phyloP scores from a whole-genome alignment of 2,329 filamentous ascomycete species.

The Aspergillus viridinutans region DNA sequence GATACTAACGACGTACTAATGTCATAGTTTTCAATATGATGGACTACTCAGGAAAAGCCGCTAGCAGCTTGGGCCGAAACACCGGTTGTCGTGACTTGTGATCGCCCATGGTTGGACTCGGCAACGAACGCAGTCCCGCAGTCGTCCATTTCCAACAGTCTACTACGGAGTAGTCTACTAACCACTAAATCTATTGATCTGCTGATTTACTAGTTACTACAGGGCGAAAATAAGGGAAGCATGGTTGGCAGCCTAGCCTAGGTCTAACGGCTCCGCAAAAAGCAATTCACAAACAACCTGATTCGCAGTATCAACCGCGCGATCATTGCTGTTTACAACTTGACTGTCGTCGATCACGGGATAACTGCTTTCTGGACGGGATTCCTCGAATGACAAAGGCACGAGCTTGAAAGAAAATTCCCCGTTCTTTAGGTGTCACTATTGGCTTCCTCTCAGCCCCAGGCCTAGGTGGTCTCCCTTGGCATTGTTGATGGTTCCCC shows the following conservation, averaged over 20 bases:
- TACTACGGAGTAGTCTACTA: background rate
- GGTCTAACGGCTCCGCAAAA: background rate
- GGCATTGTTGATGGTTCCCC: background rate
- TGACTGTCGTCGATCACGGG: background rate
- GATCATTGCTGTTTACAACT: background rate
- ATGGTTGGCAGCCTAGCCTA: background rate
- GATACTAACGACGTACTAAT: background rate
- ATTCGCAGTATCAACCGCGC: background rate
- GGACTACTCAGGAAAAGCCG: background rate
- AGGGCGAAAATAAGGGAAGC: background rate
- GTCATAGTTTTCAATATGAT: background rate
- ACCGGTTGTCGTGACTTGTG: slow-evolving; percentile 13
- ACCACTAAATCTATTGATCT: background rate
- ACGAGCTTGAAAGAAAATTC: background rate
- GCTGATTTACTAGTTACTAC: slow-evolving; percentile 7
- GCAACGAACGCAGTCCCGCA: slow-evolving; percentile 5
- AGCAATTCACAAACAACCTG: background rate
- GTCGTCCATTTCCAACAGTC: slow-evolving; percentile 9
- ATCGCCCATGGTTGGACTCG: slow-evolving; percentile 16
- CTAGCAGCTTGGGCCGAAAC: slow-evolving; percentile 10
- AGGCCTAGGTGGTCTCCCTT: background rate
- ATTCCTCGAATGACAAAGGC: background rate
- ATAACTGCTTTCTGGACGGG: background rate
- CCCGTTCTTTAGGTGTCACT: background rate
- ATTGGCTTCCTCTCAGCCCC: background rate